A percentile compares a stretch with the other conserved stretches of the same genome.
Conservation (phyloP, 73 alveolate genomes). For the Paramecium bursaria region DNA sequence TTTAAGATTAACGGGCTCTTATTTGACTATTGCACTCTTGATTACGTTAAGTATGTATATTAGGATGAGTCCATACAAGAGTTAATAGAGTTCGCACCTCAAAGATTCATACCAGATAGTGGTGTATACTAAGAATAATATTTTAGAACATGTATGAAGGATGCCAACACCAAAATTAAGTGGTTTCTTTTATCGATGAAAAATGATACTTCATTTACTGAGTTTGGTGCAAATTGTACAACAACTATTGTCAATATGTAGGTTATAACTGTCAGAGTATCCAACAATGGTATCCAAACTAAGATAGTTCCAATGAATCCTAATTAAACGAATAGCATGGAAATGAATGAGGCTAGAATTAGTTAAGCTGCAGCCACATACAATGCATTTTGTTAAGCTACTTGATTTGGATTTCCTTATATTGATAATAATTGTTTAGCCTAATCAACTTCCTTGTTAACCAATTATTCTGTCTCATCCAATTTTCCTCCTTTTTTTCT, state of each 20-base stretch:
- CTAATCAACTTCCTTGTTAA: background rate
- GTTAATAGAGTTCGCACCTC: conserved; percentile 3
- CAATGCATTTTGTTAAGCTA: conserved; percentile 7
- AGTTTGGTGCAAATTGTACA: conserved; percentile 7
- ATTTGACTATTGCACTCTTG: conserved; percentile 11
- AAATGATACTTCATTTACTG: conserved; percentile 7
- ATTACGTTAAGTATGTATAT: background rate
- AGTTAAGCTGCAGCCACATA: conserved; percentile 11
- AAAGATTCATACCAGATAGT: conserved; percentile 19
- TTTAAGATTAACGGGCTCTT: background rate
- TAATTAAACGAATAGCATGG: conserved; percentile 15
- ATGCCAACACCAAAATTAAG: conserved; percentile 9
- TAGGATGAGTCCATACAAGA: conserved; percentile 17
- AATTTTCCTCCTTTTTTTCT: conserved; percentile 30
- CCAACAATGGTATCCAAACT: conserved; percentile 42
- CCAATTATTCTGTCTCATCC: conserved; percentile 14
- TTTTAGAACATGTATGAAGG: conserved; percentile 4
- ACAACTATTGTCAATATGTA: background rate
- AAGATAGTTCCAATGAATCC: conserved; percentile 29
- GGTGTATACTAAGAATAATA: conserved; percentile 12
- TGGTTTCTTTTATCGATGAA: conserved; percentile 2
- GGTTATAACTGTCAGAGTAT: conserved; percentile 2
- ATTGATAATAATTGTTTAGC: background rate
- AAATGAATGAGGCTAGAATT: background rate
- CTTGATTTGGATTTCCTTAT: background rate